Conservation (phyloP, 2,329 filamentous ascomycete species). For the Beauveria varroae region DNA sequence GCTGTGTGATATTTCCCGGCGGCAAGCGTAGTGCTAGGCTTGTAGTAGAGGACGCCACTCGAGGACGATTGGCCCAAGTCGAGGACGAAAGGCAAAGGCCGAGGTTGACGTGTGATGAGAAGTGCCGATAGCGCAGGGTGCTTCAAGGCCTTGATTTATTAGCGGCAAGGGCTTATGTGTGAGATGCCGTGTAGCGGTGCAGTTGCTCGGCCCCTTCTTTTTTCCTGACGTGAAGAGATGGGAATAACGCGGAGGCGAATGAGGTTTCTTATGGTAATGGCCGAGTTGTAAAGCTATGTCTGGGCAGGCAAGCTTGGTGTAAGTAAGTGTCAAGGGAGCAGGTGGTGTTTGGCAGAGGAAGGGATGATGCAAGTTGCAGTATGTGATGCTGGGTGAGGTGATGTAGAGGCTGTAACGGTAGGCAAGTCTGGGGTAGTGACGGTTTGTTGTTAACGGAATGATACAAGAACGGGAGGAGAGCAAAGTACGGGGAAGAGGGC, state of each 20-base stretch:
- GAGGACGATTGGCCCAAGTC: background rate
- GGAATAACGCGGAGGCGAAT: background rate
- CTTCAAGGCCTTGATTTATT: background rate
- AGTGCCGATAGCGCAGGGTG: background rate
- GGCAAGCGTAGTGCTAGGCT: background rate
- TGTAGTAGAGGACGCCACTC: background rate
- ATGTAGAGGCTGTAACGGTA: background rate
- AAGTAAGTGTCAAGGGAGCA: background rate
- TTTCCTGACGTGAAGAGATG: background rate
- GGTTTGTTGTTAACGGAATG: background rate
- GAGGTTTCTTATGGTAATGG: background rate
- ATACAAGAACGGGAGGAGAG: background rate
- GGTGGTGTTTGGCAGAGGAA: background rate
- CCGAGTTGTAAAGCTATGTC: background rate
- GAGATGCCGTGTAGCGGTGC: background rate
- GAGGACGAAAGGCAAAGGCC: background rate
- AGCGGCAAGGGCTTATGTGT: background rate
- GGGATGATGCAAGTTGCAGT: background rate
- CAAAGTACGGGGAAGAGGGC: background rate
- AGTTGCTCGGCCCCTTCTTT: background rate
- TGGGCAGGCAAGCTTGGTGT: background rate
- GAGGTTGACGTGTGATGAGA: background rate
- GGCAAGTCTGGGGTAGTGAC: conserved; percentile 3
- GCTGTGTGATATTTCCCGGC: background rate
- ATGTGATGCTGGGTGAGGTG: background rate